Evolutionary conservation across 2,329 filamentous ascomycete species (phyloP), one percentile per base, ranked within the genome.

Genomic region (Volutella citrinella): DNA sequence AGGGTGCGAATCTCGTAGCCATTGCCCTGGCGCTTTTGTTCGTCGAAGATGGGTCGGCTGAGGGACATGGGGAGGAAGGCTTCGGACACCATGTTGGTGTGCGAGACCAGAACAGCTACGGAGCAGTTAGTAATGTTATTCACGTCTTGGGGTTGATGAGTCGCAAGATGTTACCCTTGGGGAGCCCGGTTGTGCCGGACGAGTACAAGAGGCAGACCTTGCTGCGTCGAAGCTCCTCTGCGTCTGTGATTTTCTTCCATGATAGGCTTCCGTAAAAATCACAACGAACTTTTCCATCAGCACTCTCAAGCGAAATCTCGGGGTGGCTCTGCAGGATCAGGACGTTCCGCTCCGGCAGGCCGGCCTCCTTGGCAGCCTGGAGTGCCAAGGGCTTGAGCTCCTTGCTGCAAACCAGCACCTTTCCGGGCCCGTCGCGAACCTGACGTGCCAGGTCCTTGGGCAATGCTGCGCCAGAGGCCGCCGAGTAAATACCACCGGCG

Each of bases 221-320:
- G 31, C 59, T 64, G 14, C 57, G 48, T 22, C 59, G 57, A 3
- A 83, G 59, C 24, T 61, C 57, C 2, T 56, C 32, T 0, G 56
- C 56, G 48, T 80, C 68, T 1, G 73, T 76, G 25, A 82, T 69
- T 16, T 58, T 63, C 21, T 59, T 49, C 80, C 80, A 84, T 10
- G 65, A 54, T 3, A 79, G 56, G 22, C 59, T 56, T 5, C 61
- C 43, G 1, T 58, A 49, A 27, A 60, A 60, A 10, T 52, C 46
- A 23, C 57, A 60, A 7, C 10, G 18, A 7, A 42, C 23, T 2
- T 28, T 20, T 4, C 49, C 54, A 22, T 59, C 51, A 5, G 36
- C 47, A 35, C 49, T 58, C 26, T n/a, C n/a, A n/a, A n/a, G n/a
- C n/a, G n/a, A n/a, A n/a, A n/a, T n/a, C n/a, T n/a, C n/a, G n/a